A percentile compares a stretch with the other conserved stretches of the same genome.
These are phyloP conservation scores for Aspergillus fructus DNA, from an alignment of 2,329 filamentous ascomycete genomes.

Conservation along the genomic window DNA sequence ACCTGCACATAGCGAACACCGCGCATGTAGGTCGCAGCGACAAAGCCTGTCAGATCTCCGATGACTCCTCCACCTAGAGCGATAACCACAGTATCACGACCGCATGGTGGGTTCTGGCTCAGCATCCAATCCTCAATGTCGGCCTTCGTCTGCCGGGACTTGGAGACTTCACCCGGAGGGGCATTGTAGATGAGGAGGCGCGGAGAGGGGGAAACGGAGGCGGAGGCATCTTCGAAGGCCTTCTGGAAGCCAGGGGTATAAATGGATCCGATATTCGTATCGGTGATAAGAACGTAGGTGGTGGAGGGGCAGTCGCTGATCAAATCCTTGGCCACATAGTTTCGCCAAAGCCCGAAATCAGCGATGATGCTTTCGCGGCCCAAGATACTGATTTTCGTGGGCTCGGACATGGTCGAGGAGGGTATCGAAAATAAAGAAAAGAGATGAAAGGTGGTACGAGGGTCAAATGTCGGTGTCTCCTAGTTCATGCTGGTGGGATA, in stretches of 20 bases:
- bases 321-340: conserved; percentile 78
- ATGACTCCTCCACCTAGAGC: conserved; percentile 95
- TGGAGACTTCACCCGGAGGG: conserved; percentile 88
- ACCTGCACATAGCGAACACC: conserved; percentile 96
- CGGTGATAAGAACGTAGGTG: conserved; percentile 94
- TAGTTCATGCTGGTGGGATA: conserved; percentile 17
- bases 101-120: conserved; percentile 75
- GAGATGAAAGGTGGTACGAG: conserved; percentile 11
- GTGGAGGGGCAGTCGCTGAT: conserved; percentile 75
- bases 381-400: conserved; percentile 73
- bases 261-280: conserved; percentile 80
- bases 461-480: conserved; percentile 12
- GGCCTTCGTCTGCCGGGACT: conserved; percentile 88
- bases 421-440: conserved; percentile 4
- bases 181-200: conserved; percentile 84
- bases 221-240: conserved; percentile 57
- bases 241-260: conserved; percentile 78
- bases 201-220: conserved; percentile 49
- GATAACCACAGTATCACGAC: conserved; percentile 90
- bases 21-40: conserved; percentile 97
- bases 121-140: conserved; percentile 98
- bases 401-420: conserved; percentile 35
- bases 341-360: conserved; percentile 85
- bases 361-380: conserved; percentile 88
- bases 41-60: conserved; percentile 96